These are phyloP conservation scores for Alternaria angustiovoidea DNA, from an alignment of 2,329 filamentous ascomycete species.

Conservation along the genomic window DNA sequence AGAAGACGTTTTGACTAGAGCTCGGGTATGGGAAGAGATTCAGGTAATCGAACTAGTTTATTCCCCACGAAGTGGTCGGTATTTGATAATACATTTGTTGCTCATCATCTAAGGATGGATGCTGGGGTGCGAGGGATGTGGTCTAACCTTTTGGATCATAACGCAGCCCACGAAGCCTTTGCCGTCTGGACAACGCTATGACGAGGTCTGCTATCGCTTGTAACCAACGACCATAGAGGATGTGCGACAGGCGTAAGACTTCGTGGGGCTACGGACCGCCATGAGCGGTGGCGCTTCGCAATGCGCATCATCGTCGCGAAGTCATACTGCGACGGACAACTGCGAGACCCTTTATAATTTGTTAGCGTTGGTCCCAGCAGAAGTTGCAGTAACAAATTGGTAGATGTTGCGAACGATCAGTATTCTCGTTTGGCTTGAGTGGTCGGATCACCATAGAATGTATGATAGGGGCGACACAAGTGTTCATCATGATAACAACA, in stretches of 20 bases:
- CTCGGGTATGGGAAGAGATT: slow-evolving; percentile 25
- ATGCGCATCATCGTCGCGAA: neutral
- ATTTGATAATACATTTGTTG: slow-evolving; percentile 52
- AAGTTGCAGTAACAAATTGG: slow-evolving; percentile 11
- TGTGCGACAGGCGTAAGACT: neutral
- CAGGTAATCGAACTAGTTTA: slow-evolving; percentile 53
- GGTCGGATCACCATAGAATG: slow-evolving; percentile 51
- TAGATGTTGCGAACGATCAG: slow-evolving; percentile 35
- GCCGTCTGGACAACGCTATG: neutral
- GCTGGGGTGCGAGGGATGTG: slow-evolving; percentile 8
- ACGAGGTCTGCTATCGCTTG: slow-evolving; percentile 4
- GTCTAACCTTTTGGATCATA: slow-evolving; percentile 24
- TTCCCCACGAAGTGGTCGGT: slow-evolving; percentile 49
- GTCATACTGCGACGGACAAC: neutral
- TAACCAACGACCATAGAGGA: slow-evolving; percentile 2
- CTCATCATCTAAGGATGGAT: slow-evolving; percentile 42
- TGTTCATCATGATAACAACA: slow-evolving; percentile 42
- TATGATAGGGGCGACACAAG: slow-evolving; percentile 54
- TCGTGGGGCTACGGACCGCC: slow-evolving; percentile 7
- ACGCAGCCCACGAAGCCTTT: slow-evolving; percentile 28
- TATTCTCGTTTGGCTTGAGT: slow-evolving; percentile 52
- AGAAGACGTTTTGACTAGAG: slow-evolving; percentile 2
- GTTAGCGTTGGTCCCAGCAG: slow-evolving; percentile 30
- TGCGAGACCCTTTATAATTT: slow-evolving; percentile 5
- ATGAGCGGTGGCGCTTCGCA: neutral